These are phyloP conservation scores for Phytophthora litchii DNA, from an alignment of 352 stramenopile genomes.

Conservation along the genomic window DNA sequence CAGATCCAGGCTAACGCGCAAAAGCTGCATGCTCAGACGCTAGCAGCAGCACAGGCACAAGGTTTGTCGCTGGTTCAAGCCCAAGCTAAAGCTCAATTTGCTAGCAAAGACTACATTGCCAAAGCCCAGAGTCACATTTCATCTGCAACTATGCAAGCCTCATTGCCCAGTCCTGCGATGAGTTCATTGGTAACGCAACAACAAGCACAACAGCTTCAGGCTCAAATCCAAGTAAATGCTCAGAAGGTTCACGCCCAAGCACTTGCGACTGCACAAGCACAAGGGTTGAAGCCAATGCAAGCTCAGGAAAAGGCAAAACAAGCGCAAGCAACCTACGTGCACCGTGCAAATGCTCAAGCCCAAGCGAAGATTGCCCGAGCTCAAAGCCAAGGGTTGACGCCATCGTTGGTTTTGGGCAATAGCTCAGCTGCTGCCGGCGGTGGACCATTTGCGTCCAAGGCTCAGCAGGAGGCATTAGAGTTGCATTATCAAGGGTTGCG, in stretches of 20 bases:
- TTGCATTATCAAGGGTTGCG: slow-evolving; percentile 94
- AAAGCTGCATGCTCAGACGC: slow-evolving; percentile 86
- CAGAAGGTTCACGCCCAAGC: slow-evolving; percentile 90
- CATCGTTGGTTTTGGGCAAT: slow-evolving; percentile 38
- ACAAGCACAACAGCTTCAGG: slow-evolving; percentile 85
- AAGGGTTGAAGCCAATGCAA: slow-evolving; percentile 86
- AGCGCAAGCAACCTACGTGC: slow-evolving; percentile 87
- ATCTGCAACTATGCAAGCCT: slow-evolving; percentile 58
- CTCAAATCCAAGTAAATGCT: slow-evolving; percentile 90
- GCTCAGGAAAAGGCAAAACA: slow-evolving; percentile 92
- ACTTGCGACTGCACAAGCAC: slow-evolving; percentile 84
- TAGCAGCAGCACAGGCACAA: slow-evolving; percentile 84
- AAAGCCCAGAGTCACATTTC: slow-evolving; percentile 87
- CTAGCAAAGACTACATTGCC: slow-evolving; percentile 90
- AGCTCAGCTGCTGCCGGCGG: slow-evolving; percentile 19
- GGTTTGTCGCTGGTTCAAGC: slow-evolving; percentile 86
- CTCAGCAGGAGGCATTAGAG: slow-evolving; percentile 91
- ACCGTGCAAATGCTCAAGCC: slow-evolving; percentile 85
- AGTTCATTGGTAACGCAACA: slow-evolving; percentile 73
- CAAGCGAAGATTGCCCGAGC: slow-evolving; percentile 86
- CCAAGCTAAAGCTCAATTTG: slow-evolving; percentile 86
- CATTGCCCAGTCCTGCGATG: slow-evolving; percentile 55
- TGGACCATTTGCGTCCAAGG: slow-evolving; percentile 73
- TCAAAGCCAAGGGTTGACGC: slow-evolving; percentile 59
- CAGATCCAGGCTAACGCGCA: slow-evolving; percentile 91